Conservation (phyloP, 345 rosid species). For the Lepidium didymum region DNA sequence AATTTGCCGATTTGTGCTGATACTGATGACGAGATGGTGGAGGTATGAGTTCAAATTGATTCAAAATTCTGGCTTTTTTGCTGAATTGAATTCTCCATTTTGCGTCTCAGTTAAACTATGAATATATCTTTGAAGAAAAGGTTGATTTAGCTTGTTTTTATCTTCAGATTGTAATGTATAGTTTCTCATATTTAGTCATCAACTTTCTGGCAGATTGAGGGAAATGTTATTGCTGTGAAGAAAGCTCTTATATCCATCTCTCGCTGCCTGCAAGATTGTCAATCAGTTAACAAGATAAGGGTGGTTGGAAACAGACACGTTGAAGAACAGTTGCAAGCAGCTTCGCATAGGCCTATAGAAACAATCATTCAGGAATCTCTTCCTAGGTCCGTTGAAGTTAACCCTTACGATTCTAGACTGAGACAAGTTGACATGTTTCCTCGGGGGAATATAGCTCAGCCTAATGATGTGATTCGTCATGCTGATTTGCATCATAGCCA, state of each 20-base stretch:
- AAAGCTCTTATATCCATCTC: slow-evolving; percentile 73
- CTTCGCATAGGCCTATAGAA: slow-evolving; percentile 28
- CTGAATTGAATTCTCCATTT: neutral
- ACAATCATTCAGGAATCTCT: slow-evolving; percentile 29
- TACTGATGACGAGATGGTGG: slow-evolving; percentile 66
- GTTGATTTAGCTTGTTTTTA: neutral
- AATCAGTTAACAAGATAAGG: slow-evolving; percentile 25
- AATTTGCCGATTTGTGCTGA: slow-evolving; percentile 65
- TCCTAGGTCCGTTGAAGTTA: slow-evolving; percentile 30
- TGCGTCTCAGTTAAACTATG: neutral
- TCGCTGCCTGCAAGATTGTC: slow-evolving; percentile 70
- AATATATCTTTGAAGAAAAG: neutral
- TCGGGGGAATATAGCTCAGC: slow-evolving; percentile 9
- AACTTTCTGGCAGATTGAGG: slow-evolving; percentile 61
- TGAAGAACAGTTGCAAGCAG: slow-evolving; percentile 17
- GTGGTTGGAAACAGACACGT: slow-evolving; percentile 32
- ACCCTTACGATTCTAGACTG: slow-evolving; percentile 5
- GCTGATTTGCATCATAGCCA: slow-evolving; percentile 20
- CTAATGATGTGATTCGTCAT: slow-evolving; percentile 17
- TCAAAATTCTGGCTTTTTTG: neutral
- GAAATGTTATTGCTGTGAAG: slow-evolving; percentile 56
- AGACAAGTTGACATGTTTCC: slow-evolving; percentile 3
- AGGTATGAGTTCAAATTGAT: slow-evolving; percentile 37
- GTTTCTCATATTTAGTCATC: slow-evolving; percentile 2
- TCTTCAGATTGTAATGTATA: neutral